These are phyloP conservation scores for Rhynchospora tenuis DNA, from an alignment of 176 grass and related monocot species.

Conservation along the genomic window DNA sequence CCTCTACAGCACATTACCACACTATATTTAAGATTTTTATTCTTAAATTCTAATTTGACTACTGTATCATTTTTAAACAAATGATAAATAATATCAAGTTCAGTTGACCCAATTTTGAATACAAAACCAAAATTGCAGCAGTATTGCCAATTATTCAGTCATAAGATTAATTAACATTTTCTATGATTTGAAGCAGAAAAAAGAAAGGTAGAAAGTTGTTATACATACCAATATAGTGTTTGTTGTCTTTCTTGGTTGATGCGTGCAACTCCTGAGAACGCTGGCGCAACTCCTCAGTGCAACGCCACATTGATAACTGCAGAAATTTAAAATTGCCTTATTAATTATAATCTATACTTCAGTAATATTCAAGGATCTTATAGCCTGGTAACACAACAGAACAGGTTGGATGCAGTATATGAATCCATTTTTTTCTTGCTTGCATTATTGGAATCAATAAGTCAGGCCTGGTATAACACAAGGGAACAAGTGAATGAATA, in stretches of 20 bases:
- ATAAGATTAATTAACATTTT: neutral
- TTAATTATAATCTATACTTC: neutral
- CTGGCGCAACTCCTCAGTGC: slow-evolving; percentile 71
- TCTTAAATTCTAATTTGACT: neutral
- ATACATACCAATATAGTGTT: slow-evolving; percentile 86
- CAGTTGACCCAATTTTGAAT: neutral
- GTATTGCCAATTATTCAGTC: neutral
- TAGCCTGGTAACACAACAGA: neutral
- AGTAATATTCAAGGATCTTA: slow-evolving; percentile 9
- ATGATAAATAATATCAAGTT: neutral
- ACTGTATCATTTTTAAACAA: neutral
- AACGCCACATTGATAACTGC: slow-evolving; percentile 97
- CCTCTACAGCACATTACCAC: neutral
- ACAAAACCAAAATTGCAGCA: neutral
- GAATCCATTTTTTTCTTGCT: neutral
- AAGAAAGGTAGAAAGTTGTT: neutral
- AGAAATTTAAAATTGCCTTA: slow-evolving; percentile 17
- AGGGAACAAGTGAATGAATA: neutral
- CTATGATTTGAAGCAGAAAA: neutral
- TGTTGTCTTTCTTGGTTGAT: slow-evolving; percentile 83
- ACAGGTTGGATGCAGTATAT: neutral
- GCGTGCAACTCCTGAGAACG: slow-evolving; percentile 44
- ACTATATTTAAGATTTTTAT: neutral
- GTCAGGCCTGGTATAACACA: neutral
- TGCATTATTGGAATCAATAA: neutral